A percentile compares a stretch with the other conserved stretches of the same genome.
These are phyloP conservation scores for Daldinia vernicosa DNA, from an alignment of 495 filamentous ascomycete species.

Conservation along the genomic window DNA sequence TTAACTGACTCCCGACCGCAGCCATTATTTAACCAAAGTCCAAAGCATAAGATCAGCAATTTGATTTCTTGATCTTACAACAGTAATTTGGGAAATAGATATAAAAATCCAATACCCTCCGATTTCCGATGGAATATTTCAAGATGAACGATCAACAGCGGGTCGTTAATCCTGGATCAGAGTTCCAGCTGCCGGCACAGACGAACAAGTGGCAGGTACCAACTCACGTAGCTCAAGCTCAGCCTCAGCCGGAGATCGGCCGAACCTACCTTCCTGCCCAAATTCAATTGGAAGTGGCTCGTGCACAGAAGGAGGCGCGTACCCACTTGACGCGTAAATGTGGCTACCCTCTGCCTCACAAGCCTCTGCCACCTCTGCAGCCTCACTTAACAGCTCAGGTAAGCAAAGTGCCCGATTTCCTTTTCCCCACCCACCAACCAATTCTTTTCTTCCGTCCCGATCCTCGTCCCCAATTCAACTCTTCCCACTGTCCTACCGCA, in stretches of 20 bases:
- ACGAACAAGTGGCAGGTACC: neutral
- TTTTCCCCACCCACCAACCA: constrained; percentile 20
- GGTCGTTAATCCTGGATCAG: neutral
- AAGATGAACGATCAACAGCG: neutral
- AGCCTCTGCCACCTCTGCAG: neutral
- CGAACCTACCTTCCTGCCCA: neutral
- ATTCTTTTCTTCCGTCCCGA: constrained; percentile 28
- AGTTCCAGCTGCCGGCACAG: neutral
- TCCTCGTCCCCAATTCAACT: constrained; percentile 32
- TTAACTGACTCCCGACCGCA: neutral
- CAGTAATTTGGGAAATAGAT: neutral
- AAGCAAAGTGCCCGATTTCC: constrained; percentile 3
- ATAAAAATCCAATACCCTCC: no score
- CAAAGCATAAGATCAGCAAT: neutral
- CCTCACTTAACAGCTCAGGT: neutral
- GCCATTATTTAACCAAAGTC: constrained; percentile 12
- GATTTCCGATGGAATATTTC: neutral
- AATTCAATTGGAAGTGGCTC: neutral
- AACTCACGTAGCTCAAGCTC: neutral
- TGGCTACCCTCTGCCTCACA: neutral
- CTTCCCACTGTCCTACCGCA: constrained; percentile 36
- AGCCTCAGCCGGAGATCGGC: constrained; percentile 9
- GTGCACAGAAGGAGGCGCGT: neutral
- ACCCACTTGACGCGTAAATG: neutral
- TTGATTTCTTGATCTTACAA: neutral